Evolutionary conservation across 768 basidiomycete species (phyloP).

Genomic region (Termitomyces sp.): DNA sequence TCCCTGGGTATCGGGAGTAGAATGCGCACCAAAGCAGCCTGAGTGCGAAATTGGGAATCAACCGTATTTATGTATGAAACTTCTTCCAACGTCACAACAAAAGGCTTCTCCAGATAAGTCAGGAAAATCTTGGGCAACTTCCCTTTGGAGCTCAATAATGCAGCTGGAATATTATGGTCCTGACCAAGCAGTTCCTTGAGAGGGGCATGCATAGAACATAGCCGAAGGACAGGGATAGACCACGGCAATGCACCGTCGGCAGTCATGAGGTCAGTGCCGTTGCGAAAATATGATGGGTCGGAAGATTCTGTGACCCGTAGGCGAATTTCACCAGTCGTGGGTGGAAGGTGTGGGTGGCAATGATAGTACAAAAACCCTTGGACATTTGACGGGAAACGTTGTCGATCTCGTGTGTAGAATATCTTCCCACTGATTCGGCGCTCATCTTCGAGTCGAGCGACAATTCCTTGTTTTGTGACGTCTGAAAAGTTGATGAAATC

Average conservation of each 20-base stretch:
- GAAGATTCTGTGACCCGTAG: not conserved
- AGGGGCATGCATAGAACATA: not conserved
- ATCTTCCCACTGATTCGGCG: not conserved
- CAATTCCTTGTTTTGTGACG: fast-evolving
- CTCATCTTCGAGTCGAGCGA: not conserved
- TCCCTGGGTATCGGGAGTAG: not conserved
- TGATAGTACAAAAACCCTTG: not conserved
- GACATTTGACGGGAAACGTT: not conserved
- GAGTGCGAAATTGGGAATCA: not conserved
- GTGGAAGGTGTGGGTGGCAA: no score
- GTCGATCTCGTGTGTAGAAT: not conserved
- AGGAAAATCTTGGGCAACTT: not conserved
- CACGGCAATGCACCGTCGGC: not conserved
- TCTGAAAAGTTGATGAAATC: not conserved
- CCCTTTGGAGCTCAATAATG: not conserved
- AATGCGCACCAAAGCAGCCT: not conserved
- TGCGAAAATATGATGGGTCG: not conserved
- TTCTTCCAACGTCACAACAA: not conserved
- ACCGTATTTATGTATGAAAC: not conserved
- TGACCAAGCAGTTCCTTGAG: not conserved
- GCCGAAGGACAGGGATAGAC: not conserved
- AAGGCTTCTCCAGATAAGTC: not conserved
- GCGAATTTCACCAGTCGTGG: not conserved
- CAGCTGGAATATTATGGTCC: not conserved
- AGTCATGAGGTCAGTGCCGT: not conserved